Evolutionary conservation across 352 stramenopile species (phyloP), one percentile per base, ranked within the genome.

Genomic region (Pythium folliculosum): DNA sequence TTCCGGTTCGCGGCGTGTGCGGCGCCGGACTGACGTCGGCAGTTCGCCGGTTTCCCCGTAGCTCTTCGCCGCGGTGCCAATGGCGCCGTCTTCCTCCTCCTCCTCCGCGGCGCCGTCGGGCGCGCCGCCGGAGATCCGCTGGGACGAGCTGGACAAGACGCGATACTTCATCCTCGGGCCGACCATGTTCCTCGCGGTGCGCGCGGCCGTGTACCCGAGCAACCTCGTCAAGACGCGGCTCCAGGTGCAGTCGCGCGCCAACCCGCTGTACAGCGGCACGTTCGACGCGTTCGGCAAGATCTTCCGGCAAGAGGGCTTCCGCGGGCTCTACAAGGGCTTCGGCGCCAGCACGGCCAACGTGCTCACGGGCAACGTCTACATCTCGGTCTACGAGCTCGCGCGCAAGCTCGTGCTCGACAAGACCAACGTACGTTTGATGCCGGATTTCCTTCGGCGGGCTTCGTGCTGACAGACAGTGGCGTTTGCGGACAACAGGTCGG

Each of bases 181-280:
- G 22, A 88, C 81, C 53, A 86, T 92, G 65, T 94, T 95, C 65
- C 72, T 95, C 25, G 79, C 74, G 57, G 89, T 96, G 53, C 86
- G 89, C 57, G 87, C 87, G 22, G 78, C 82, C 63, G 88, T 94
- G 73, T 95, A 96, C 73, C 89, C 89, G 60, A 92, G 83, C 62
- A 96, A 92, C 62, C 70, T 96, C 48, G 87, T 96, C 40, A 96
- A 96, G 76, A 96, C 89, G 60, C 85, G 88, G 30, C 72, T 96
- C 37, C 89, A 96, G 65, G 86, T 96, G 61, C 88, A 96, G 72
- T 93, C 85, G 49, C 77, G 78, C 16, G 62, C 72, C 27, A 76
- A 82, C 27, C 85, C 86, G 21, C 68, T 94, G 14, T 96, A 96
- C 78, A 74, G 60, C 12, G 89, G 89, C 32, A 95, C 88, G 45